A percentile compares a stretch with the other conserved stretches of the same genome.
These are phyloP conservation scores for Rhizoctonia solani DNA, from an alignment of 1,284 basidiomycete genomes.

Conservation along the genomic window DNA sequence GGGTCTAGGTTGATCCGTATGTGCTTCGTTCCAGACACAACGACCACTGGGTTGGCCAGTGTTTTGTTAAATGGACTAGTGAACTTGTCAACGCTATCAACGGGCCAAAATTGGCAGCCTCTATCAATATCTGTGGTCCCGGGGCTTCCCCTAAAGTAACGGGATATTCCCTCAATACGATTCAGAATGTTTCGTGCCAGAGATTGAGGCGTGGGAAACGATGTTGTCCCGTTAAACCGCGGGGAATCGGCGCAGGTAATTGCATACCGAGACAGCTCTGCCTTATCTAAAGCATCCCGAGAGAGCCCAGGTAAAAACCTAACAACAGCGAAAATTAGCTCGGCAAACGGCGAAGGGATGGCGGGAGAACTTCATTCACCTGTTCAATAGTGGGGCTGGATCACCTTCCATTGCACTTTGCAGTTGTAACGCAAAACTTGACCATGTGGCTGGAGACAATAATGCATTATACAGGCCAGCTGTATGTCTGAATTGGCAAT, in stretches of 20 bases:
- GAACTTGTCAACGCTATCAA: slow-evolving; percentile 32
- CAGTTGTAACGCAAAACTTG: background rate
- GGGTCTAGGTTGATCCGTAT: slow-evolving; percentile 34
- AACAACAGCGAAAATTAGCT: too few relatives aligned
- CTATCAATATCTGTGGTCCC: slow-evolving; percentile 34
- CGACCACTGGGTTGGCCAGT: slow-evolving; percentile 18
- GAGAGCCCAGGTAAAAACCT: background rate
- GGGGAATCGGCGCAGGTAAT: slow-evolving; percentile 1
- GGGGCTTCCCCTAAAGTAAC: slow-evolving; percentile 27
- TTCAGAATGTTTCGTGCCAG: slow-evolving; percentile 40
- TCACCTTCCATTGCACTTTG: background rate
- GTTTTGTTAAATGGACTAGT: slow-evolving; percentile 35
- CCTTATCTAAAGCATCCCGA: background rate
- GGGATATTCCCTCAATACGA: slow-evolving; percentile 9
- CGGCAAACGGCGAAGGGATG: background rate
- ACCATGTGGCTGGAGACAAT: slow-evolving; percentile 42
- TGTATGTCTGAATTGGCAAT: background rate
- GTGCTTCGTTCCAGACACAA: slow-evolving; percentile 18
- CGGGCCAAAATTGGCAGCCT: slow-evolving; percentile 37
- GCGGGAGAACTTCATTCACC: background rate
- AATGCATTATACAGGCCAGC: slow-evolving; percentile 44
- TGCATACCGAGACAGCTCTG: background rate
- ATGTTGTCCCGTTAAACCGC: background rate
- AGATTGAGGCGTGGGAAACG: slow-evolving; percentile 30
- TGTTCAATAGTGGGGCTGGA: background rate